Conservation (phyloP, 805 yeast genomes). For the Candida wancherniae region DNA sequence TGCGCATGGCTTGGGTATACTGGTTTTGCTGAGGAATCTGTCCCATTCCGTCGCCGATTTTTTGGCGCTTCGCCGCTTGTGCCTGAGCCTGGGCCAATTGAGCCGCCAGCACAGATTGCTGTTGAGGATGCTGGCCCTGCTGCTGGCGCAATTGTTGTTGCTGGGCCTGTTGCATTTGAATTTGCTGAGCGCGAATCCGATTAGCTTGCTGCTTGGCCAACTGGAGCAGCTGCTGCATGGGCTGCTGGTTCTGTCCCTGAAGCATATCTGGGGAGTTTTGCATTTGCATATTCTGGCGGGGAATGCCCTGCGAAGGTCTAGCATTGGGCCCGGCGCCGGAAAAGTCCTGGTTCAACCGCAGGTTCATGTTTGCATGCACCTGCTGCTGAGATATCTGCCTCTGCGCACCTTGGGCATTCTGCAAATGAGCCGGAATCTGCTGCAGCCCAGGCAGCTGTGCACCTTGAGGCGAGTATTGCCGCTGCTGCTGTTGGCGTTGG, state of each 20-base stretch:
- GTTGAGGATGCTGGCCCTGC: conserved; percentile 6
- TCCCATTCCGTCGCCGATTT: conserved; percentile 7
- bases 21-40: conserved; percentile 10
- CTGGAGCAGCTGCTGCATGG: conserved; percentile 1
- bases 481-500: conserved; percentile 7
- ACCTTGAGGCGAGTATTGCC: conserved; percentile 2
- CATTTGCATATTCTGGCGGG: conserved; percentile 4
- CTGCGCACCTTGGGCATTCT: conserved; percentile 1
- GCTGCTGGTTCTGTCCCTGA: conserved; percentile 2
- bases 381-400: conserved; percentile 2
- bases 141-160: conserved; percentile 12
- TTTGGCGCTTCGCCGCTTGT: conserved; percentile 15
- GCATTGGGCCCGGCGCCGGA: conserved; percentile 6
- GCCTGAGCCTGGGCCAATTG: conserved; percentile 5
- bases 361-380: conserved; percentile 1
- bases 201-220: conserved; percentile 10
- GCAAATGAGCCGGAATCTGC: conserved; percentile 1
- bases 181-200: conserved; percentile 14
- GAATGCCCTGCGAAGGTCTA: conserved; percentile 2
- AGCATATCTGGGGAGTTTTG: conserved; percentile 2
- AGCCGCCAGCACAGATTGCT: conserved; percentile 7
- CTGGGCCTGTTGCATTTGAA: conserved; percentile 14
- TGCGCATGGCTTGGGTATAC: conserved; percentile 7
- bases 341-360: conserved; percentile 3
- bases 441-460: conserved; percentile 3